Base-by-base conservation (phyloP, 225 moss, liverwort and hornwort species). In the Climacium dendroides region DNA sequence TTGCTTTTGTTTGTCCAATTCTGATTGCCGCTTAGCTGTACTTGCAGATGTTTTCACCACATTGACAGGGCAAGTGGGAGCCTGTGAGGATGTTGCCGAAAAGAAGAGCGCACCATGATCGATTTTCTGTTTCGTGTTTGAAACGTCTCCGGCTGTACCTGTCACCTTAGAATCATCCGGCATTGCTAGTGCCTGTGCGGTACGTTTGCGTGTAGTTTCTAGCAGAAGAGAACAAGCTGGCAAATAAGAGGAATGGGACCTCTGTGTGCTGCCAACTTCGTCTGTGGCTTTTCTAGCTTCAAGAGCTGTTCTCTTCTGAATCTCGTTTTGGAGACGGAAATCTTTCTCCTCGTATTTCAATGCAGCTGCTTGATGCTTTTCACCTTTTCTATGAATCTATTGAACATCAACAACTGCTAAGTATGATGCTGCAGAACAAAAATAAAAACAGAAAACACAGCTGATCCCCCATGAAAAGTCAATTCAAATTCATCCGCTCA, bases 351-450 rank as follows among this genome's bases (percentile, higher is more conserved):
- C 89, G 20, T 80, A 86, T 66, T 94, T 93, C 82, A 86, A 83
- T 87, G 90, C 94, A 65, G 97, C 94, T 82, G 91, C 91, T 87
- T 88, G 93, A 85, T 97, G 97, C 84, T 91, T 93, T 82, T 86
- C 89, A 66, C 97, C 94, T 87, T 92, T 91, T 83, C 96, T 95
- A 77, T 97, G 97, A 81, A 95, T 92, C 96, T 97, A 80, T 86
- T 71, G 80, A 75, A 71, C 61, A 89, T 78, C 59, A 88, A 52
- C 17, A 50, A 48, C 39, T 52, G 29, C 34, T 43, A 48, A 41
- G 39, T 28, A 72, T 23, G 8, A 64, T 60, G 53, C 23, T 25
- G 32, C 76, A 82, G 17, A 10, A 13, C 12, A 78, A 81, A 83
- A 29, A 24, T 32, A 35, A 55, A 65, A 74, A 25, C 37, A 15